These are phyloP conservation scores for Pulveroboletus ravenelii DNA, from an alignment of 768 basidiomycete species.

Conservation along the genomic window DNA sequence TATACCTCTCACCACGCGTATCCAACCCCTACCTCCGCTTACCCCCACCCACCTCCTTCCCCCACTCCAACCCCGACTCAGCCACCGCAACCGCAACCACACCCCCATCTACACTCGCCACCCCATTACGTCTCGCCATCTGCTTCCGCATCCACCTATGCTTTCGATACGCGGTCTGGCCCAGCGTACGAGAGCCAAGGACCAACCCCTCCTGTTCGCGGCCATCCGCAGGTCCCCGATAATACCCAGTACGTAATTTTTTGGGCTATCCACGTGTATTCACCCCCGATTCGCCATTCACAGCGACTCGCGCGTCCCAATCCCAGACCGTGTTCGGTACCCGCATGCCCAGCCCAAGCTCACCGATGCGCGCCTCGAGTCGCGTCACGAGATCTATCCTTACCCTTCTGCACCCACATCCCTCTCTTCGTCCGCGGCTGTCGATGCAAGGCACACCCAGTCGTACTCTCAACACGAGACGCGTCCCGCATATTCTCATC, in stretches of 20 bases:
- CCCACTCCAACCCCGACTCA: conserved; percentile 31
- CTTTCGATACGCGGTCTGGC: conserved; percentile 18
- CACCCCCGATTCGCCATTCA: conserved; percentile 12
- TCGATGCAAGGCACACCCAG: conserved; percentile 21
- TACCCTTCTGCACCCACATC: conserved; percentile 12
- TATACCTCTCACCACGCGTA: conserved; percentile 19
- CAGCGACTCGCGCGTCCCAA: conserved; percentile 22
- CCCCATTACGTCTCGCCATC: conserved; percentile 22
- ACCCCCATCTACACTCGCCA: conserved; percentile 16
- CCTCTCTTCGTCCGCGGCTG: conserved; percentile 11
- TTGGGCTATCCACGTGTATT: neutral
- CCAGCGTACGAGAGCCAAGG: conserved; percentile 18
- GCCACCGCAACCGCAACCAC: conserved; percentile 16
- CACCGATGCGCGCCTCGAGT: no score
- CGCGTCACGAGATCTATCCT: conserved; percentile 24
- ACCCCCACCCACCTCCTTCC: conserved; percentile 25
- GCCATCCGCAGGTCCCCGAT: conserved; percentile 18
- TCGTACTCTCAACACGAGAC: conserved; percentile 20
- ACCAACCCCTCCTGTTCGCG: conserved; percentile 13
- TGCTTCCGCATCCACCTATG: conserved; percentile 15
- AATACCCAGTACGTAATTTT: conserved; percentile 19
- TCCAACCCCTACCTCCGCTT: conserved; percentile 26
- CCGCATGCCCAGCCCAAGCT: conserved; percentile 16
- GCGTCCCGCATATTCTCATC: conserved; percentile 19
- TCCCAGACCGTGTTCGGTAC: conserved; percentile 22